phyloP scores from a whole-genome alignment of 2,329 filamentous ascomycete genomes.

The Sclerotinia glacialis region DNA sequence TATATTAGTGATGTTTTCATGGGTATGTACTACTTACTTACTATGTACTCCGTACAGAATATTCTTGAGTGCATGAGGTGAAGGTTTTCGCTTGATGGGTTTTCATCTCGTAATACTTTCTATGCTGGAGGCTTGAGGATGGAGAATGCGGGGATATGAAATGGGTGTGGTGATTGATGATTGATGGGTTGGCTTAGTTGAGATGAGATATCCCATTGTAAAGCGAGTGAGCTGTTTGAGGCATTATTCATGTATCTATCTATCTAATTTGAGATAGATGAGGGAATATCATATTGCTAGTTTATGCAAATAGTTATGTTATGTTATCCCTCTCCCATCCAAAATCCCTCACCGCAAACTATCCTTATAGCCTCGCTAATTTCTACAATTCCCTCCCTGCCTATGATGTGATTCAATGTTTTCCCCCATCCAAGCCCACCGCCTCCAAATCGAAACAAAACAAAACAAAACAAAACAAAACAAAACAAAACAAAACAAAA shows the following conservation, averaged over 20 bases:
- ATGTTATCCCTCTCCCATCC: neutral
- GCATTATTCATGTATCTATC: neutral
- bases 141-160: neutral
- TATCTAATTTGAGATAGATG: neutral
- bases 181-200: constrained; percentile 1
- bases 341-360: neutral
- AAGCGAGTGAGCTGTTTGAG: neutral
- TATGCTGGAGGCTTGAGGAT: neutral
- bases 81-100: neutral
- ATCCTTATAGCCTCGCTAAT: constrained; percentile 9
- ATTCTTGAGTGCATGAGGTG: constrained; percentile 2
- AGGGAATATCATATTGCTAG: neutral
- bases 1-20: constrained; percentile 7
- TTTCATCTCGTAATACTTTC: constrained; percentile 8
- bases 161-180: neutral
- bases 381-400: constrained; percentile 5
- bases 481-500: constrained; percentile 5
- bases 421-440: neutral
- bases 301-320: neutral
- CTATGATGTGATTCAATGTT: too few relatives aligned
- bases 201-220: neutral
- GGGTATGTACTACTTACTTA: too few relatives aligned
- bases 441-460: constrained; percentile 8
- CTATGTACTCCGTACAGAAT: too few relatives aligned
- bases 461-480: neutral